phyloP scores from a whole-genome alignment of 495 filamentous ascomycete species.

The Xylaria flabelliformis region DNA sequence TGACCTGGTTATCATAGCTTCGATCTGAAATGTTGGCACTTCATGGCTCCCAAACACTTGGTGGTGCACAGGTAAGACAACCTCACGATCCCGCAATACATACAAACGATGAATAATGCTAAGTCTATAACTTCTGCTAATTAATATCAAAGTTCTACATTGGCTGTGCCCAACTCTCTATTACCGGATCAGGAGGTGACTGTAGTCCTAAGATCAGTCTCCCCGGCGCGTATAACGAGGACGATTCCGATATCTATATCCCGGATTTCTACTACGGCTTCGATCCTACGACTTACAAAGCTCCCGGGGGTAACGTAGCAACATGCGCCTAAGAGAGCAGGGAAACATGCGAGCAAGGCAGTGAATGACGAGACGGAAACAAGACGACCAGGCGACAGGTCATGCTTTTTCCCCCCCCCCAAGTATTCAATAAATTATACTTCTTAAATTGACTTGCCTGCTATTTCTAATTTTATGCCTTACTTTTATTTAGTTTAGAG shows the following conservation, averaged over 20 bases:
- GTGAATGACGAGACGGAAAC: neutral
- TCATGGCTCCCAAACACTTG: conserved; percentile 33
- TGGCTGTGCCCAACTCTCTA: conserved; percentile 37
- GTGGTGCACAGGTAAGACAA: conserved; percentile 29
- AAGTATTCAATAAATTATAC: neutral
- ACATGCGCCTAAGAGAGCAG: neutral
- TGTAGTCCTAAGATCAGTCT: conserved; percentile 41
- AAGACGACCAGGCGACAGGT: neutral
- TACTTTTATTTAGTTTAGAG: neutral
- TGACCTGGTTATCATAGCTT: conserved; percentile 29
- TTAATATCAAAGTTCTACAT: conserved; percentile 19
- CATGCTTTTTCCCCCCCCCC: neutral
- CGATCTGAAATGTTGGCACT: conserved; percentile 44
- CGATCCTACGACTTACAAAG: conserved; percentile 40
- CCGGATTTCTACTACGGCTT: conserved; percentile 42
- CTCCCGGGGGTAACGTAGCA: conserved; percentile 36
- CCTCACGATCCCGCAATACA: neutral
- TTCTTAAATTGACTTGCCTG: neutral
- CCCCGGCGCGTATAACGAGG: conserved; percentile 38
- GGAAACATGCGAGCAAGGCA: neutral
- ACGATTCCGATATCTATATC: conserved; percentile 44
- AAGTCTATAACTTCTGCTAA: neutral
- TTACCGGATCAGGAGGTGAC: conserved; percentile 39
- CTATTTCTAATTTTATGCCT: neutral
- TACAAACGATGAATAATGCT: neutral